A percentile compares a stretch with the other conserved stretches of the same genome.
Evolutionary conservation across 345 rosid genomes (phyloP).

Genomic region (Gossypium bickii): DNA sequence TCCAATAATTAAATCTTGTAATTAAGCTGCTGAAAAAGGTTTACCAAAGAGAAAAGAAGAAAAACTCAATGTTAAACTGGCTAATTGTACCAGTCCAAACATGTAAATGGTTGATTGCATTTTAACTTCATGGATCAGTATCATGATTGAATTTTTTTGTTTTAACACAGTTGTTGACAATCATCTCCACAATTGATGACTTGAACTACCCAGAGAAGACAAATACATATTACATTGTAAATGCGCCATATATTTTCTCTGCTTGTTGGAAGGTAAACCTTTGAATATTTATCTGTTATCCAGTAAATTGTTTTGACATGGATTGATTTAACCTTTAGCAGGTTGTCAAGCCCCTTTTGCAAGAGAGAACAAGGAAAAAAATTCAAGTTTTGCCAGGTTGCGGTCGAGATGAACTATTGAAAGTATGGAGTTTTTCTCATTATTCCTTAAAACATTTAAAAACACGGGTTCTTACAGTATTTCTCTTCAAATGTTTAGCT

Average conservation of each 20-base stretch:
- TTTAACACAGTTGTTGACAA: conserved; percentile 72
- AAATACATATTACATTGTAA: conserved; percentile 73
- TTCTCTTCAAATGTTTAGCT: not conserved
- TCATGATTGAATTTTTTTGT: not conserved
- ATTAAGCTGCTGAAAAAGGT: not conserved
- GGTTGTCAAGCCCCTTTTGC: conserved; percentile 94
- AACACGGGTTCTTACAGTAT: not conserved
- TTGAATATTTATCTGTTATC: not conserved
- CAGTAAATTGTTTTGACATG: not conserved
- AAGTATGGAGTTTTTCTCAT: conserved; percentile 39
- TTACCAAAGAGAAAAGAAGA: not conserved
- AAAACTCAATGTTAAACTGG: not conserved
- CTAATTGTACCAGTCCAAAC: not conserved
- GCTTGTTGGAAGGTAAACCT: conserved; percentile 83
- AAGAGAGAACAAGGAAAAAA: conserved; percentile 85
- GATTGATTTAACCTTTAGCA: conserved; percentile 21
- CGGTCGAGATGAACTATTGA: conserved; percentile 75
- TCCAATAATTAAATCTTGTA: not conserved
- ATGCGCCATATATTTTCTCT: conserved; percentile 87
- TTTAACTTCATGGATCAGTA: not conserved
- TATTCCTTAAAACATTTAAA: not conserved
- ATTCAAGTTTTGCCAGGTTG: conserved; percentile 72
- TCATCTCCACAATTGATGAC: conserved; percentile 81
- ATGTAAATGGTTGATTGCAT: not conserved
- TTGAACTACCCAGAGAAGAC: conserved; percentile 97